phyloP scores from a whole-genome alignment of 371 early-diverging fungal species.

The Nematocida ausubeli region DNA sequence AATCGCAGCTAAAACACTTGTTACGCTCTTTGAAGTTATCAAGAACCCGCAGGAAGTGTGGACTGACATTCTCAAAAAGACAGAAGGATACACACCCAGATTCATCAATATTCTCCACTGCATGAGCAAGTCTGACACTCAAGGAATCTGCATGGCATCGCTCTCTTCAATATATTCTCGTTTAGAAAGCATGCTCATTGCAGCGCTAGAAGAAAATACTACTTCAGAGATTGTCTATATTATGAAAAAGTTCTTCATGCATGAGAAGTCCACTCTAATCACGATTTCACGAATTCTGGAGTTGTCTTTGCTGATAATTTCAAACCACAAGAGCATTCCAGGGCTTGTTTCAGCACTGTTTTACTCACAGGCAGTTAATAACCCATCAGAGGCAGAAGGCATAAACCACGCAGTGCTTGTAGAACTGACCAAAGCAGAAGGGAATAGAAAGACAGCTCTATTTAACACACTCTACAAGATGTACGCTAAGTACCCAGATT shows the following conservation, averaged over 20 bases:
- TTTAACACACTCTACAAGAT: conserved; percentile 19
- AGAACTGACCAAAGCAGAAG: not conserved
- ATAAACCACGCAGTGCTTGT: conserved; percentile 28
- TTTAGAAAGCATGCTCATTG: conserved; percentile 18
- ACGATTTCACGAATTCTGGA: not conserved
- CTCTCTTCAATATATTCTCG: conserved; percentile 17
- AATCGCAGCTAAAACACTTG: not conserved
- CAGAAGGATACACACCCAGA: not conserved
- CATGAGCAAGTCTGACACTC: not conserved
- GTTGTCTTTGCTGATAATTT: not conserved
- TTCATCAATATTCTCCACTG: conserved; percentile 2
- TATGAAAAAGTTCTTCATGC: conserved; percentile 16
- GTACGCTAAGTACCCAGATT: conserved; percentile 15
- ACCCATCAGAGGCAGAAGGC: conserved; percentile 46
- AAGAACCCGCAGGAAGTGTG: not conserved
- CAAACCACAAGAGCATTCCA: not conserved
- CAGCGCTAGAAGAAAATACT: not conserved
- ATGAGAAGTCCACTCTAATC: conserved; percentile 16
- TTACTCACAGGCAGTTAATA: conserved; percentile 17
- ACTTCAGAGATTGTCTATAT: not conserved
- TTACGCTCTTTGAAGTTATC: not conserved
- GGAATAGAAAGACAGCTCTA: not conserved
- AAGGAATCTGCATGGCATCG: not conserved
- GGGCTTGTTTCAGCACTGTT: conserved; percentile 34
- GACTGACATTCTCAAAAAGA: not conserved